These are phyloP conservation scores for Blastobotrys elegans DNA, from an alignment of 1,139 yeast species.

Conservation along the genomic window DNA sequence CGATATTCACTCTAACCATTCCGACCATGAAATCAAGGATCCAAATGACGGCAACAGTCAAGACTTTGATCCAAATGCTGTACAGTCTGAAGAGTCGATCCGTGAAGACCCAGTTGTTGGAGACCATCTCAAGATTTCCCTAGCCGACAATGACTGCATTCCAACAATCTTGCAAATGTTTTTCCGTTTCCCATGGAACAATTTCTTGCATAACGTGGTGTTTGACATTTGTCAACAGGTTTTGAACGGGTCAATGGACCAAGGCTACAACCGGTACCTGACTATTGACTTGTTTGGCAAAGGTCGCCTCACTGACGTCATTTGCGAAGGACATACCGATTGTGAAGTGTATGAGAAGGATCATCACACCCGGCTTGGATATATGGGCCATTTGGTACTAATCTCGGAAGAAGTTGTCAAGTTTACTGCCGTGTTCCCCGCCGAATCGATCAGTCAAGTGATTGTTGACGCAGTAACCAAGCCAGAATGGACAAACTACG, in stretches of 20 bases:
- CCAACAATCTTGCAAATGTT: slow-evolving; percentile 77
- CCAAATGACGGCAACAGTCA: not conserved
- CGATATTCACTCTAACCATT: slow-evolving; percentile 10
- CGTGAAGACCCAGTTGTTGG: slow-evolving; percentile 80
- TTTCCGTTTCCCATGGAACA: slow-evolving; percentile 95
- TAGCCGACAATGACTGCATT: slow-evolving; percentile 76
- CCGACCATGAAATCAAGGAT: not conserved
- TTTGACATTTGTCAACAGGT: slow-evolving; percentile 97
- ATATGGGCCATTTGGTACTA: slow-evolving; percentile 94
- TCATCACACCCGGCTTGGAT: slow-evolving; percentile 72
- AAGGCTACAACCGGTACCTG: slow-evolving; percentile 80
- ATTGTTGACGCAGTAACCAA: slow-evolving; percentile 54
- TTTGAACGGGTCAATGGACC: slow-evolving; percentile 91
- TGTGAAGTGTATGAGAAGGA: slow-evolving; percentile 64
- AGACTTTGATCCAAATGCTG: slow-evolving; percentile 16
- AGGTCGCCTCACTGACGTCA: slow-evolving; percentile 71
- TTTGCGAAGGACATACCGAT: slow-evolving; percentile 73
- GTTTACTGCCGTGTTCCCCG: slow-evolving; percentile 72
- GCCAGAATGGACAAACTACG: slow-evolving; percentile 77
- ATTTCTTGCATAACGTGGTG: slow-evolving; percentile 93
- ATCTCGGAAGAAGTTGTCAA: slow-evolving; percentile 97
- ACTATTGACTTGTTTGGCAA: slow-evolving; percentile 82
- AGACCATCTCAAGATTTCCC: slow-evolving; percentile 78
- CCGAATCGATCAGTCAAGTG: slow-evolving; percentile 52
- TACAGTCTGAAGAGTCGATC: slow-evolving; percentile 31